Evolutionary conservation across 176 grass and related monocot species (phyloP), one percentile per base, ranked within the genome.

Genomic region (Metroxylon sagu): DNA sequence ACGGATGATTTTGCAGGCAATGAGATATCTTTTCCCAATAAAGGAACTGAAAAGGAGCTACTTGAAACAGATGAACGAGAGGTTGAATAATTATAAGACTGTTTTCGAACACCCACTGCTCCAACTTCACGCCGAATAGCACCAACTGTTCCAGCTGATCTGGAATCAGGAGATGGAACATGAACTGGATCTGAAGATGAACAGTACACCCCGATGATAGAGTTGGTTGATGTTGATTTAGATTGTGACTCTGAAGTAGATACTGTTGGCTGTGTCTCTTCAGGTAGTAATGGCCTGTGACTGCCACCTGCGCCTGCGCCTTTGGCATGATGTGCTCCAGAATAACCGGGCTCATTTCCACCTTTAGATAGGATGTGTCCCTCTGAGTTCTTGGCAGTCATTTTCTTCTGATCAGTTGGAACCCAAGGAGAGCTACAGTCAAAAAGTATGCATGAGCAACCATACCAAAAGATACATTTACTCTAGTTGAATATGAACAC

Each of bases 141-240:
- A 56, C 79, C 76, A 52, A 74, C 60, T 16, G 53, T 59, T 67
- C 87, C 76, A 60, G 69, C 29, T 43, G 18, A 53, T 77, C 74
- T 74, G 16, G 60, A 64, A 62, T 65, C 66, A 43, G 59, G 49
- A 53, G 69, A 59, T 60, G 68, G 74, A 21, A 30, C 61, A 59
- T 73, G 72, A 57, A 56, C 30, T 26, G 69, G 72, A 58, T 83
- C 87, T 74, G 71, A 82, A 70, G 26, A 50, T 30, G 76, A 56
- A 52, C 61, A 50, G 10, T 74, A 67, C 15, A 79, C 68, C 49
- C 71, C 79, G 10, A 63, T 66, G 49, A 69, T 68, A 61, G 68
- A 64, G 25, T 74, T 82, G 50, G 63, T 85, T 71, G 74, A 59
- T 77, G 77, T 58, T 27, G 59, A 56, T 29, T 68, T 89, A 26